Conservation (phyloP, 2,329 filamentous ascomycete species). For the Paraconiothyrium sp. region DNA sequence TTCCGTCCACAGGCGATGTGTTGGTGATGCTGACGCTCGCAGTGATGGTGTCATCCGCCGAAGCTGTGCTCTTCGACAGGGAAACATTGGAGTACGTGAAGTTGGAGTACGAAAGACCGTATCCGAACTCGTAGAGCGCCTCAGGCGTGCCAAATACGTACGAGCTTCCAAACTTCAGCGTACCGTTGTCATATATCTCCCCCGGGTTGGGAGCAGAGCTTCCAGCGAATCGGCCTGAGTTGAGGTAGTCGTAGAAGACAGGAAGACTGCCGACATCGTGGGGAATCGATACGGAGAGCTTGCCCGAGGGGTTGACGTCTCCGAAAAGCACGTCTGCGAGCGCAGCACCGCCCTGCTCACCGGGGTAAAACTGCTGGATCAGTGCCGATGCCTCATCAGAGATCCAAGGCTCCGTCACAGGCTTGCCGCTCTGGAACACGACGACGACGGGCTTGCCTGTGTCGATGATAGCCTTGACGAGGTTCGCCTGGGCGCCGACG, state of each 20-base stretch:
- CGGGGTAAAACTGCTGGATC: conserved; percentile 79
- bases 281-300: conserved; percentile 73
- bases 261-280: conserved; percentile 73
- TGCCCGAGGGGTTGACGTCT: conserved; percentile 71
- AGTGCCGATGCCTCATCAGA: conserved; percentile 70
- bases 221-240: conserved; percentile 63
- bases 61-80: conserved; percentile 60
- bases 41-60: conserved; percentile 64
- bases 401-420: conserved; percentile 78
- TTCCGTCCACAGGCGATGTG: conserved; percentile 63
- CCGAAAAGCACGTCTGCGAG: conserved; percentile 71
- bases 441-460: conserved; percentile 74
- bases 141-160: conserved; percentile 70
- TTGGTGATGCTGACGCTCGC: conserved; percentile 72
- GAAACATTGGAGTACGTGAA: conserved; percentile 68
- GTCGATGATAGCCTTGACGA: conserved; percentile 73
- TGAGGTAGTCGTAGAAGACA: conserved; percentile 77
- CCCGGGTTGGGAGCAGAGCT: conserved; percentile 61
- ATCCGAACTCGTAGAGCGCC: conserved; percentile 73
- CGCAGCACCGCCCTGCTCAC: conserved; percentile 72
- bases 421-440: conserved; percentile 75
- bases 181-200: conserved; percentile 64
- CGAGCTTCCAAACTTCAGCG: conserved; percentile 69
- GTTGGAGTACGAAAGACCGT: conserved; percentile 71
- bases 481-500: conserved; percentile 73